These are phyloP conservation scores for Phanerochaete sordida DNA, from an alignment of 768 basidiomycete species.

Conservation along the genomic window DNA sequence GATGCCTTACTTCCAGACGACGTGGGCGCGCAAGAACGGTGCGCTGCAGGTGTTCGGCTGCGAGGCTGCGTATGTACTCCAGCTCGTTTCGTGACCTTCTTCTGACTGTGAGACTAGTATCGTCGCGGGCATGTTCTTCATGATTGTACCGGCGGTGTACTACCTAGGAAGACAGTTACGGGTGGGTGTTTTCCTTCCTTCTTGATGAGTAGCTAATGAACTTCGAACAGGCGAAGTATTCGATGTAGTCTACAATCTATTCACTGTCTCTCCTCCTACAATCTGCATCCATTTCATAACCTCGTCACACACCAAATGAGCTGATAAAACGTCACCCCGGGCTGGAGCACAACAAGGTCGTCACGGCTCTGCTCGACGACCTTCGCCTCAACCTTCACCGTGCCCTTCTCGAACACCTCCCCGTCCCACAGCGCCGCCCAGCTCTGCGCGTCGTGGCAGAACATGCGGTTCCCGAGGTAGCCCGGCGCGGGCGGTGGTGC, in stretches of 20 bases:
- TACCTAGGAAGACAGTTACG: conserved; percentile 41
- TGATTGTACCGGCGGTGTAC: conserved; percentile 50
- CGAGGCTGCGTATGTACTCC: conserved; percentile 45
- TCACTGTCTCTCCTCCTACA: background rate
- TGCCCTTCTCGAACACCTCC: conserved; percentile 30
- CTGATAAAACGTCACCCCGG: conserved; percentile 12
- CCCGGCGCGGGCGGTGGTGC: background rate
- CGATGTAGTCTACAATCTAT: background rate
- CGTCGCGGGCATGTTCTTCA: conserved; percentile 45
- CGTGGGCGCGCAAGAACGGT: conserved; percentile 58
- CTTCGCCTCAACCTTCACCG: conserved; percentile 24
- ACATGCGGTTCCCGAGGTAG: conserved; percentile 18
- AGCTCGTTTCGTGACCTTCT: background rate
- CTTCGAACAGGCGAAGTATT: background rate
- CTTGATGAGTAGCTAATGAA: too few relatives aligned
- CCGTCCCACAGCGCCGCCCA: conserved; percentile 39
- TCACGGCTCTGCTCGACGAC: conserved; percentile 5
- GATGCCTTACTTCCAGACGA: conserved; percentile 64
- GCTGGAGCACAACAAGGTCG: background rate
- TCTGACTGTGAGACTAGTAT: conserved; percentile 26
- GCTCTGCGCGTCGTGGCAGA: conserved; percentile 31
- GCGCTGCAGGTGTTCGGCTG: conserved; percentile 59
- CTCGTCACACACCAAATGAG: conserved; percentile 19
- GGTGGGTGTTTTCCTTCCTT: conserved; percentile 36
- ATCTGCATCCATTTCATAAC: conserved; percentile 2